Percentiles rank a stretch among this genome's conserved stretches.
Conservation (phyloP, 2,329 filamentous ascomycete genomes). For the Botrytis porri region DNA sequence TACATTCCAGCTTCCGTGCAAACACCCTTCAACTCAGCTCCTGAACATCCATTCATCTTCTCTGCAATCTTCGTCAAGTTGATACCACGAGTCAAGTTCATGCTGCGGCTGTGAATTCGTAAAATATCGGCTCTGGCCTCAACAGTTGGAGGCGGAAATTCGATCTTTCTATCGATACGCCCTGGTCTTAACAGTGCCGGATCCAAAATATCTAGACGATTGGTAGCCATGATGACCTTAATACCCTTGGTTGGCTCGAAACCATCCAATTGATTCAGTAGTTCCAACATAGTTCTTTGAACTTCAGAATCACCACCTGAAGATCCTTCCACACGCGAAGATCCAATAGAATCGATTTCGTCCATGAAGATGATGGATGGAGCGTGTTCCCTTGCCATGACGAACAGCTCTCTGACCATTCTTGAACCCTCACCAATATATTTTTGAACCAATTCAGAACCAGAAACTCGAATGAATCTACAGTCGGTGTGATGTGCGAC, state of each 20-base stretch:
- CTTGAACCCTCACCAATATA: conserved; percentile 97
- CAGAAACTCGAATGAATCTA: conserved; percentile 97
- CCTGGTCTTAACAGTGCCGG: conserved; percentile 93
- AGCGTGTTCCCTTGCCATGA: conserved; percentile 97
- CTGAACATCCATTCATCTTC: conserved; percentile 99
- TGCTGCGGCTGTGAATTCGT: conserved; percentile 94
- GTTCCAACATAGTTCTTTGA: conserved; percentile 96
- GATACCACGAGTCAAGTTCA: conserved; percentile 97
- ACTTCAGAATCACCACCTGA: conserved; percentile 96
- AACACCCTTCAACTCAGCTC: conserved; percentile 96
- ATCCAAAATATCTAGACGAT: conserved; percentile 95
- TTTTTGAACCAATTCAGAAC: conserved; percentile 95
- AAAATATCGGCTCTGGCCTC: conserved; percentile 97
- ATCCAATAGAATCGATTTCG: conserved; percentile 98
- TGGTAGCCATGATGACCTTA: conserved; percentile 99
- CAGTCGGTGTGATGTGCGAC: conserved; percentile 98
- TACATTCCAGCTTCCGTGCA: conserved; percentile 99
- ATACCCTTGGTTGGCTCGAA: conserved; percentile 99
- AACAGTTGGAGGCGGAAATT: conserved; percentile 94
- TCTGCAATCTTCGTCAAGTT: conserved; percentile 98
- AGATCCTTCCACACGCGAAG: conserved; percentile 91
- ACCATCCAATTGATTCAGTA: conserved; percentile 96
- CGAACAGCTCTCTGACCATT: conserved; percentile 98
- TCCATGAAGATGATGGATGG: conserved; percentile 99
- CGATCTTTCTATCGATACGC: conserved; percentile 97